Percentiles rank a stretch among this genome's conserved stretches.
phyloP scores from a whole-genome alignment of 805 yeast species.

The Candida piceae region DNA sequence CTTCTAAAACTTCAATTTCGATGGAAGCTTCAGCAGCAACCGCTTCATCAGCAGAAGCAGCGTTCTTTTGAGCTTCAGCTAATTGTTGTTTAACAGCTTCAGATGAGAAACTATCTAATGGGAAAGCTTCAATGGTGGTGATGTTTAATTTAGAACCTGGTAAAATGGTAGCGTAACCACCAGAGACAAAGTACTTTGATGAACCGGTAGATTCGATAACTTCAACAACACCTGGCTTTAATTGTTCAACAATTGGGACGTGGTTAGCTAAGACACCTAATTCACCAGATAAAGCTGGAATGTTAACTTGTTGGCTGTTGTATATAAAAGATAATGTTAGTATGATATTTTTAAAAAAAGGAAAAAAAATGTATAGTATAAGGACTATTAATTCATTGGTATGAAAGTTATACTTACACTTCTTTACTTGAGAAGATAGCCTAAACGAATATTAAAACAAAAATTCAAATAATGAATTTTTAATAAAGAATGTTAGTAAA shows the following conservation, averaged over 20 bases:
- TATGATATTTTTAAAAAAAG: background rate
- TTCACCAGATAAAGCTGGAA: constrained; percentile 94
- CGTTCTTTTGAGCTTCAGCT: constrained; percentile 92
- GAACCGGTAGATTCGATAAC: constrained; percentile 74
- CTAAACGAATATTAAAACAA: constrained; percentile 9
- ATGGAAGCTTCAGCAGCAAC: constrained; percentile 93
- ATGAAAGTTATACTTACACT: constrained; percentile 19
- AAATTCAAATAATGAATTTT: background rate
- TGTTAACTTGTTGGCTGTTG: constrained; percentile 69
- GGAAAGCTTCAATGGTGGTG: constrained; percentile 93
- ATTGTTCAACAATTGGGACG: constrained; percentile 95
- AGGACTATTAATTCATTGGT: too few relatives aligned
- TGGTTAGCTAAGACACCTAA: constrained; percentile 97
- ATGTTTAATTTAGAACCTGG: constrained; percentile 89
- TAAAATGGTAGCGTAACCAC: constrained; percentile 94
- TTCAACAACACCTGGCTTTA: constrained; percentile 92
- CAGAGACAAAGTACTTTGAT: constrained; percentile 82
- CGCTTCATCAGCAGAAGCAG: constrained; percentile 75
- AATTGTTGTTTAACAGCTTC: constrained; percentile 75
- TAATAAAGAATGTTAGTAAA: constrained; percentile 4
- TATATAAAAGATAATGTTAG: constrained; percentile 3
- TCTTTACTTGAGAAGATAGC: constrained; percentile 29
- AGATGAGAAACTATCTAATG: constrained; percentile 79
- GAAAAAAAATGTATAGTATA: background rate
- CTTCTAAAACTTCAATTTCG: constrained; percentile 94